These are phyloP conservation scores for Kewa caespitosa DNA, from an alignment of 179 eudicot genomes.

Conservation along the genomic window DNA sequence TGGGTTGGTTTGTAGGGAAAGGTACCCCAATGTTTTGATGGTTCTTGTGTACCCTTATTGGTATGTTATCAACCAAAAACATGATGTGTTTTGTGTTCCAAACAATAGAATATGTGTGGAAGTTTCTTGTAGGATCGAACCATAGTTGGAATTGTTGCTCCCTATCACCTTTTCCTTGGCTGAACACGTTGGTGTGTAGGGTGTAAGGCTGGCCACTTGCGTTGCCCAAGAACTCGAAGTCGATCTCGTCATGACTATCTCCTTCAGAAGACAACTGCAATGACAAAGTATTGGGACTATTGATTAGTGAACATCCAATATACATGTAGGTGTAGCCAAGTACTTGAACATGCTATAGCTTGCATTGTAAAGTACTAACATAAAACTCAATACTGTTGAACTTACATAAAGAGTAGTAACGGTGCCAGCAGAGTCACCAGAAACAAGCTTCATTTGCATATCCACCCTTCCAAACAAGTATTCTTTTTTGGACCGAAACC, in stretches of 20 bases:
- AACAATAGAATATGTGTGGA: conserved; percentile 38
- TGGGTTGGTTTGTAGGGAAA: conserved; percentile 40
- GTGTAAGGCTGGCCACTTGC: conserved; percentile 53
- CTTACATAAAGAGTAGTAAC: conserved; percentile 52
- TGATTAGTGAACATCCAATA: too few species aligned
- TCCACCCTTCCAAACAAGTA: conserved; percentile 47
- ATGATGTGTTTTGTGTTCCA: conserved; percentile 37
- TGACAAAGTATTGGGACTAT: too few species aligned
- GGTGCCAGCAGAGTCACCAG: conserved; percentile 48
- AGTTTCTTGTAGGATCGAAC: conserved; percentile 40
- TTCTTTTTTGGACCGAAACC: conserved; percentile 38
- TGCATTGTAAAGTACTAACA: too few species aligned
- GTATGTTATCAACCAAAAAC: conserved; percentile 42
- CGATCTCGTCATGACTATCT: conserved; percentile 41
- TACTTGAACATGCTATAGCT: too few species aligned
- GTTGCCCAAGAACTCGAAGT: conserved; percentile 50
- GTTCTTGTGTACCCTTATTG: conserved; percentile 41
- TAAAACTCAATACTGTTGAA: not conserved
- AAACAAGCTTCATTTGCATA: conserved; percentile 50
- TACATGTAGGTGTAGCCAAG: too few species aligned
- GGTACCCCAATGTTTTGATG: conserved; percentile 37
- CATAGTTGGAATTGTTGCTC: conserved; percentile 48
- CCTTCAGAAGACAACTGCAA: conserved; percentile 46
- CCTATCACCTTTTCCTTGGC: conserved; percentile 42
- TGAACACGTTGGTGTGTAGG: conserved; percentile 45